Base-by-base conservation (phyloP, 345 rosid genomes). In the Acer negundo region DNA sequence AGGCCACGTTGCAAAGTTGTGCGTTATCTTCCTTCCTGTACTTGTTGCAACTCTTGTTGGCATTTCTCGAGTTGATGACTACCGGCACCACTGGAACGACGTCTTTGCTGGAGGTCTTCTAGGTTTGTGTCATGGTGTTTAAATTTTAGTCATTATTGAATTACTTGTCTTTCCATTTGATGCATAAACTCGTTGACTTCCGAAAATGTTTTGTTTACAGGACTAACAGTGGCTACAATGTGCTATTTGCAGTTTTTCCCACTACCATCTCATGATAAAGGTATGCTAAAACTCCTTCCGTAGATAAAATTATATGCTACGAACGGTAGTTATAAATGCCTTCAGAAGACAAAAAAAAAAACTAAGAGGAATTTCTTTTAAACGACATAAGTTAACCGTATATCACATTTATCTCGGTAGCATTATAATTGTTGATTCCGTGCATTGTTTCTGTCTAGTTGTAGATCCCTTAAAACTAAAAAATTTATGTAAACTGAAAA, bases 31-130 rank as follows among this genome's bases (percentile, higher is more conserved):
- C 79, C 83, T 87, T n/a, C 97, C 95, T 58, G 59, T 93, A 71
- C 89, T 93, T 70, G 67, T 79, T 78, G 93, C 95, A 59, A 75
- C 93, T n/a, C 87, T 91, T 67, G 87, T 93, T 5, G 97, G 90
- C 23, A 70, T 91, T 64, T 92, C 97, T 75, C 91, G 97, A 78
- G 92, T 92, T 51, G 95, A 91, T 88, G 95, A 92, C 82, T 92
- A 92, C 81, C 86, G 93, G 95, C 97, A 92, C 82, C 97, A 92
- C 55, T 92, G 97, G 97, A 91, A 86, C 76, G 97, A 92, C 67
- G 93, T 92, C 56, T 92, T 92, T 81, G 91, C 92, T 38, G 97
- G 97, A 61, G 93, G 91, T 78, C 83, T 93, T 65, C 77, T 93
- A 79, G 97, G 97, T 91, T 76, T 19, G 81, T 64, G 10, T 24